phyloP scores from a whole-genome alignment of 202 grass and related monocot genomes.

The Hordeum pubiflorum region DNA sequence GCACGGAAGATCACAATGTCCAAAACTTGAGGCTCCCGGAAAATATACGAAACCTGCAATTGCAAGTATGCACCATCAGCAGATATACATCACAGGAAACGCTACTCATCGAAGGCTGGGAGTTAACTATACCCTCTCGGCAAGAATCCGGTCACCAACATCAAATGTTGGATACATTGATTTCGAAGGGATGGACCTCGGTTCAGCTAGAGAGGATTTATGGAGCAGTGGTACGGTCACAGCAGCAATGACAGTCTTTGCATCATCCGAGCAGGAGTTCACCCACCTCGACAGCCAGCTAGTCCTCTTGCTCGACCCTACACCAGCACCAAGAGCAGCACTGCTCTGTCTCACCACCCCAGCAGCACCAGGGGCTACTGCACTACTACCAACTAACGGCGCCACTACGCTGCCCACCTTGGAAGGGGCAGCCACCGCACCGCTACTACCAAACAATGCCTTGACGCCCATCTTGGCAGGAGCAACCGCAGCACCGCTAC shows the following conservation, averaged over 20 bases:
- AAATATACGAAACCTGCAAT: slow-evolving; percentile 76
- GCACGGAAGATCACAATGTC: slow-evolving; percentile 93
- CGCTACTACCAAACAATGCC: slow-evolving; percentile 13
- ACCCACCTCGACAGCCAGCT: slow-evolving; percentile 76
- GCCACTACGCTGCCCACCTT: slow-evolving; percentile 24
- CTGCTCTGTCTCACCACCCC: slow-evolving; percentile 19
- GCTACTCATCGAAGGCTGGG: background rate
- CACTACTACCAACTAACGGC: slow-evolving; percentile 14
- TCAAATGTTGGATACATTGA: slow-evolving; percentile 98
- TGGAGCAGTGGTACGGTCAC: slow-evolving; percentile 86
- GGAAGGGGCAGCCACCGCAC: slow-evolving; percentile 21
- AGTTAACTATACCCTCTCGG: slow-evolving; percentile 66
- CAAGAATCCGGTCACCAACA: slow-evolving; percentile 84
- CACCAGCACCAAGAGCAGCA: background rate
- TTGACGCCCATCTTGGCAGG: slow-evolving; percentile 35
- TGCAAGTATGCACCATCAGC: slow-evolving; percentile 11
- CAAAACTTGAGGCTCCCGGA: slow-evolving; percentile 67
- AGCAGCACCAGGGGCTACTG: slow-evolving; percentile 25
- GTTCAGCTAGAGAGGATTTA: slow-evolving; percentile 65
- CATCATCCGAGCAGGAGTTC: slow-evolving; percentile 83
- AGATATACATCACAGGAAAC: background rate
- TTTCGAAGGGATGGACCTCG: slow-evolving; percentile 82
- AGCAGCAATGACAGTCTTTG: slow-evolving; percentile 67
- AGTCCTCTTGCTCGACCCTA: slow-evolving; percentile 27
- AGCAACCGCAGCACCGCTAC: background rate